These are phyloP conservation scores for Eutrema heterophyllum DNA, from an alignment of 345 rosid species.

Conservation along the genomic window DNA sequence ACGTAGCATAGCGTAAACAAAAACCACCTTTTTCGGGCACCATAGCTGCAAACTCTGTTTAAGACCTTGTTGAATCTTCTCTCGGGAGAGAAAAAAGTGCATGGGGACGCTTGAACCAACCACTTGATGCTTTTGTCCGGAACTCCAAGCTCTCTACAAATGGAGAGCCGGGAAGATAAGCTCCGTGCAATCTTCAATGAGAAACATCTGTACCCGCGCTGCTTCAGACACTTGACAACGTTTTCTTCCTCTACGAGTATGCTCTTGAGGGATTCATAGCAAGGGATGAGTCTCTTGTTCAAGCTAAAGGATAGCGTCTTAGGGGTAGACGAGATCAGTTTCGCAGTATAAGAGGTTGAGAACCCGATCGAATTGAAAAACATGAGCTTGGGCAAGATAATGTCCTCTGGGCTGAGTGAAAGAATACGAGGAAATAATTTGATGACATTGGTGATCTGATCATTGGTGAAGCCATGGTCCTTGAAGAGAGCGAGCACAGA, in stretches of 20 bases:
- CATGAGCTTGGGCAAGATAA: slow-evolving; percentile 26
- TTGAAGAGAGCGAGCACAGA: slow-evolving; percentile 21
- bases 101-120: not conserved
- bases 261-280: not conserved
- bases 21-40: slow-evolving; percentile 19
- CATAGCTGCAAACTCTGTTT: slow-evolving; percentile 13
- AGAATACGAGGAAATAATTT: slow-evolving; percentile 11
- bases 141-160: slow-evolving; percentile 20
- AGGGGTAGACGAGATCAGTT: not conserved
- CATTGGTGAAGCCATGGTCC: slow-evolving; percentile 22
- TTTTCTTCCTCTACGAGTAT: slow-evolving; percentile 4
- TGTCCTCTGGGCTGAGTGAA: not conserved
- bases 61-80: slow-evolving; percentile 2
- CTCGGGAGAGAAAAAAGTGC: not conserved
- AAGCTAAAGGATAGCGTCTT: slow-evolving; percentile 15
- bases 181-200: not conserved
- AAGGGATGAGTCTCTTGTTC: slow-evolving; percentile 5
- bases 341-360: not conserved
- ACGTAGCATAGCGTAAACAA: slow-evolving; percentile 18
- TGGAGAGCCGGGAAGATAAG: not conserved
- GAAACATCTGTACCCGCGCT: not conserved
- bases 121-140: slow-evolving; percentile 8
- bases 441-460: slow-evolving; percentile 19
- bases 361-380: slow-evolving; percentile 26
- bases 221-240: slow-evolving; percentile 1